These are phyloP conservation scores for Starmerella etchellsii DNA, from an alignment of 805 yeast genomes.

Conservation along the genomic window DNA sequence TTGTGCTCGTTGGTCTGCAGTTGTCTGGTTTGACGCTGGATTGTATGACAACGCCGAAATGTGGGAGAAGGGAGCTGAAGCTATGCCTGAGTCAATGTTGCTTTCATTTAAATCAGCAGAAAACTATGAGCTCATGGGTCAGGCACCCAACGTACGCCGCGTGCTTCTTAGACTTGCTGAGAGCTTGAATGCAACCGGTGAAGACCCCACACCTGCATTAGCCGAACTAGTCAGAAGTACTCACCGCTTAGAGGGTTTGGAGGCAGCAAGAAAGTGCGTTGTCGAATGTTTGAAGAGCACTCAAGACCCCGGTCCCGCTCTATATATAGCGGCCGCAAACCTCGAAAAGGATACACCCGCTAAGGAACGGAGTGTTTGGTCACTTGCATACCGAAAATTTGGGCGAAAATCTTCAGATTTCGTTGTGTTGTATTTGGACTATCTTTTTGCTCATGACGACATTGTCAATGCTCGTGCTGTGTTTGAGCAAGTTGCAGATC, in stretches of 20 bases:
- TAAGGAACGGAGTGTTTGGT: conserved; percentile 37
- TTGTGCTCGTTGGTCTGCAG: conserved; percentile 51
- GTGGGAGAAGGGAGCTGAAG: conserved; percentile 40
- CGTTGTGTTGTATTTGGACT: conserved; percentile 56
- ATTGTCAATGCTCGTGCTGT: conserved; percentile 67
- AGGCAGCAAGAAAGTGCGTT: conserved; percentile 62
- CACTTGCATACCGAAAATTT: conserved; percentile 55
- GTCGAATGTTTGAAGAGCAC: conserved; percentile 48
- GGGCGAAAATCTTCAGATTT: conserved; percentile 41
- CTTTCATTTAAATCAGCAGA: conserved; percentile 59
- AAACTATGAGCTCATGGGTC: conserved; percentile 46
- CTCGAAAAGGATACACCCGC: conserved; percentile 51
- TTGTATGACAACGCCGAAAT: conserved; percentile 27
- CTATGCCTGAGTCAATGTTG: conserved; percentile 60
- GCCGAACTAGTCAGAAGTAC: conserved; percentile 57
- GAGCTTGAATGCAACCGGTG: conserved; percentile 25
- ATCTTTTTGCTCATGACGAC: conserved; percentile 53
- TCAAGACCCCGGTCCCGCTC: conserved; percentile 41
- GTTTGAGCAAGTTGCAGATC: conserved; percentile 61
- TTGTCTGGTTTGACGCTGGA: conserved; percentile 56
- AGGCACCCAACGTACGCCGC: conserved; percentile 38
- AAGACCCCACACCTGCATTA: conserved; percentile 47
- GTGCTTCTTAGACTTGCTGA: conserved; percentile 41
- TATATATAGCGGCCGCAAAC: conserved; percentile 69
- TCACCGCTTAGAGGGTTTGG: conserved; percentile 51